Evolutionary conservation across 495 filamentous ascomycete species (phyloP), one percentile per base, ranked within the genome.

Genomic region (Sordaria brevicollis): DNA sequence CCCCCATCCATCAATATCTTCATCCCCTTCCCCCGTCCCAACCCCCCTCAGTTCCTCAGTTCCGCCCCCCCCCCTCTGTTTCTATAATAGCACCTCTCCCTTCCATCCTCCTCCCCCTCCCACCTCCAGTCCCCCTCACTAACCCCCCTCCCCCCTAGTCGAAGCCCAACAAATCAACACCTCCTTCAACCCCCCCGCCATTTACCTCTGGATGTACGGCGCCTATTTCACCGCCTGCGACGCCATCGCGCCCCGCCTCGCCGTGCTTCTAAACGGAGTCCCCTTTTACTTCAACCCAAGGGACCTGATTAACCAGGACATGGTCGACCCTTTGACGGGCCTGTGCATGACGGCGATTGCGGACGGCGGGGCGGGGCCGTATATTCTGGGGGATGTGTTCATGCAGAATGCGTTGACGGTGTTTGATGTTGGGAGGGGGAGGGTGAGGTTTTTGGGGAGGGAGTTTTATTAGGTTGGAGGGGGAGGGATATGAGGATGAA

Each of bases 341-440:
- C 65, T 82, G 2, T 89, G 88, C 69, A 84, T 86, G 70, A 81
- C 83, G 0, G 79, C 80, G 9, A 81, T 87, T 66, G 74, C 75
- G 19, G 77, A 75, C 65, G 80, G 79, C 19, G 84, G 79, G 0
- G 76, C 75, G 6, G 83, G 83, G 35, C 78, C 81, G 10, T 84
- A 79, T 70, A 87, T 92, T 29, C 71, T 92, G 21, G 89, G 89
- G 1, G 86, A 87, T 71, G 81, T 82, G 1, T 91, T 89, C 72
- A 80, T 90, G 80, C 89, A 88, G 76, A 89, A 86, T 73, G 88
- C 89, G 0, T 74, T 91, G 15, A 81, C 82, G 0, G 85, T 89
- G 9, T 89, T 88, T 74, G 87, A 91, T 79, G 80, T 91, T 62
- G 88, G 86, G 9, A 79, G 78, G 69, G 81, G 81, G 33, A 76